phyloP scores from a whole-genome alignment of 257 asterid genomes.

The Capsicum baccatum region DNA sequence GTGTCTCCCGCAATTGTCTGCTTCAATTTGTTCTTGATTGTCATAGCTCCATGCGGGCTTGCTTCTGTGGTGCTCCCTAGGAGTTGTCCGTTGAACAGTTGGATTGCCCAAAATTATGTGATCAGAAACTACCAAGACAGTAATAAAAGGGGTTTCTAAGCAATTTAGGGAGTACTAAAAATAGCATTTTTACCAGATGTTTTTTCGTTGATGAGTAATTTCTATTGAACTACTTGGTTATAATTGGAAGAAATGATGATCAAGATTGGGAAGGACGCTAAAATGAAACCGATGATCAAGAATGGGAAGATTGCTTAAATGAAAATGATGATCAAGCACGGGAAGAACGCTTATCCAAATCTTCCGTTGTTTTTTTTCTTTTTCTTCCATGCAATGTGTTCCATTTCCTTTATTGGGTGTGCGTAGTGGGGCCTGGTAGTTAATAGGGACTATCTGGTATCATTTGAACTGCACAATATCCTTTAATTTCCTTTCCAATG shows the following conservation, averaged over 20 bases:
- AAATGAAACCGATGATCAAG: not conserved
- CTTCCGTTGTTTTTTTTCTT: not conserved
- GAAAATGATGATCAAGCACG: not conserved
- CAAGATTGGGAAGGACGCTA: not conserved
- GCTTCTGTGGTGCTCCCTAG: not conserved
- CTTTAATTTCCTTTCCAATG: not conserved
- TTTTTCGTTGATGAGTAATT: not conserved
- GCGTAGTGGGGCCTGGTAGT: not conserved
- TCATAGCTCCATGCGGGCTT: slow-evolving; percentile 6
- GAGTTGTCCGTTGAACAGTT: not conserved
- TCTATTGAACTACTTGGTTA: not conserved
- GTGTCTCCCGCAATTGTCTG: slow-evolving; percentile 14
- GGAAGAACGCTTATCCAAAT: not conserved
- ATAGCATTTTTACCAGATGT: not conserved
- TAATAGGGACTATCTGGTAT: not conserved
- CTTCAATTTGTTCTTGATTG: not conserved
- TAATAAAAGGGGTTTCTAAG: not conserved
- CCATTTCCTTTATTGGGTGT: not conserved
- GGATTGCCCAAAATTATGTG: not conserved
- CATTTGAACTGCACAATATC: not conserved
- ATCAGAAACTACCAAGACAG: not conserved
- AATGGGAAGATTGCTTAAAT: not conserved
- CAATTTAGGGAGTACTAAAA: not conserved
- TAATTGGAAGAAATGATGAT: not conserved
- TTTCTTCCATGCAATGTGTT: not conserved